Evolutionary conservation across 2,329 filamentous ascomycete genomes (phyloP).

Genomic region (Xylaria sp.): DNA sequence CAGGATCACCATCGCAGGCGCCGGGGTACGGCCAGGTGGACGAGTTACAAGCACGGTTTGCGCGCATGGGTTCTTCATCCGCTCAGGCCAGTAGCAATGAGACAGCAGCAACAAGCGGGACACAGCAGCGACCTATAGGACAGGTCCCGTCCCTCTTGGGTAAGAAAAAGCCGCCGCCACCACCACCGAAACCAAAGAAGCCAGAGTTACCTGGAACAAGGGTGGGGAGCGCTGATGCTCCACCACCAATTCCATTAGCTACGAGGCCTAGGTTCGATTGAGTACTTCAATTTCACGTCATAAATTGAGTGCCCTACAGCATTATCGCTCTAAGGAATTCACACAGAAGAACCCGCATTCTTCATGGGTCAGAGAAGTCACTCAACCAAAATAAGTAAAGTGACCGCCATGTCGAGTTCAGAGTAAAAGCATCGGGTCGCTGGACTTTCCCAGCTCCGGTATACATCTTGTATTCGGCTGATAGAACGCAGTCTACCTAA

Average conservation of each 20-base stretch:
- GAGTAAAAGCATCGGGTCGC: conserved; percentile 20
- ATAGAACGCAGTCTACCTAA: conserved; percentile 40
- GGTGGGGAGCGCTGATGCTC: conserved; percentile 47
- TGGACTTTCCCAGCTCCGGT: conserved; percentile 35
- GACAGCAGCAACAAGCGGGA: conserved; percentile 56
- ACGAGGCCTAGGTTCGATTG: conserved; percentile 58
- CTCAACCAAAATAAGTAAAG: background rate
- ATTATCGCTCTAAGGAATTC: background rate
- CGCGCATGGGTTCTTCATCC: conserved; percentile 56
- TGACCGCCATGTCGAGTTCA: conserved; percentile 12
- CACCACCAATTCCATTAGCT: conserved; percentile 64
- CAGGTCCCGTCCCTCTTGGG: conserved; percentile 29
- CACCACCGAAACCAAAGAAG: conserved; percentile 58
- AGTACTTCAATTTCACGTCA: background rate
- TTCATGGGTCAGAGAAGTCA: background rate
- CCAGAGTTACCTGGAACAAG: conserved; percentile 49
- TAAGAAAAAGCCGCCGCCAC: conserved; percentile 64
- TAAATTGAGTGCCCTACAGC: background rate
- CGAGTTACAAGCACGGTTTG: conserved; percentile 76
- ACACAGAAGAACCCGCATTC: background rate
- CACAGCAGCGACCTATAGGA: conserved; percentile 6
- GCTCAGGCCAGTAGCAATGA: background rate
- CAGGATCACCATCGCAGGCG: conserved; percentile 31
- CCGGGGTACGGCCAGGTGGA: conserved; percentile 59
- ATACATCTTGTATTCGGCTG: conserved; percentile 34